Evolutionary conservation across 2,329 filamentous ascomycete species (phyloP), one percentile per base, ranked within the genome.

Genomic region (Camillea tinctor): DNA sequence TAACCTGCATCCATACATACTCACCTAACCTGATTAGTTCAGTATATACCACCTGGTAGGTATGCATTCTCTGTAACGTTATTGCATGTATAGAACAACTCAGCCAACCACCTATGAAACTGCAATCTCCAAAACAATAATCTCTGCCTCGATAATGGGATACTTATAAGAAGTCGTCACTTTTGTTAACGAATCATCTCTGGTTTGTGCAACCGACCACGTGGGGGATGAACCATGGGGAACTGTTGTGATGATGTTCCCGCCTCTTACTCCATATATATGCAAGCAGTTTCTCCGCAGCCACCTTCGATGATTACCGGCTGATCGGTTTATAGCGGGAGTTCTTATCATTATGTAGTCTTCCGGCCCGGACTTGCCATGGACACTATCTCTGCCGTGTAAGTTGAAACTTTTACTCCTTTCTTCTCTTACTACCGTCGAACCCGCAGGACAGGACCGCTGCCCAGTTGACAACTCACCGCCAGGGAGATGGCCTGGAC

Each of bases 381-480:
- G 36, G 36, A 3, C 36, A 44, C 11, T 15, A 44, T n/a, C 36
- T 15, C 5, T 15, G 36, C 26, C 26, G 26, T 30, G 7, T 30
- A 30, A 11, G 6, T 11, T 40, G n/a, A n/a, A n/a, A n/a, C 36
- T 44, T 44, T 17, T 2, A 2, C 13, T 44, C 1, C 36, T 15
- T 44, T 44, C 36, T 30, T 24, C 15, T 48, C 17, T 26, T 62
- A 20, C 54, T 55, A 49, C n/a, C n/a, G 48, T 50, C 51, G 48
- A 59, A 36, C 57, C 55, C 53, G 55, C 58, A 60, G 55, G 40
- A 44, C 58, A 60, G 55, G 40, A 44, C 15, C 49, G 50, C 26
- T 21, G 52, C 50, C 55, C 4, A n/a, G 36, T 44, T 15, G 36
- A 44, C 36, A 44, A 17, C 36, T 17, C 36, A 44, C 17, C 36